Evolutionary conservation across 2,329 filamentous ascomycete genomes (phyloP).

Genomic region (Calonectria pseudoreteaudii): DNA sequence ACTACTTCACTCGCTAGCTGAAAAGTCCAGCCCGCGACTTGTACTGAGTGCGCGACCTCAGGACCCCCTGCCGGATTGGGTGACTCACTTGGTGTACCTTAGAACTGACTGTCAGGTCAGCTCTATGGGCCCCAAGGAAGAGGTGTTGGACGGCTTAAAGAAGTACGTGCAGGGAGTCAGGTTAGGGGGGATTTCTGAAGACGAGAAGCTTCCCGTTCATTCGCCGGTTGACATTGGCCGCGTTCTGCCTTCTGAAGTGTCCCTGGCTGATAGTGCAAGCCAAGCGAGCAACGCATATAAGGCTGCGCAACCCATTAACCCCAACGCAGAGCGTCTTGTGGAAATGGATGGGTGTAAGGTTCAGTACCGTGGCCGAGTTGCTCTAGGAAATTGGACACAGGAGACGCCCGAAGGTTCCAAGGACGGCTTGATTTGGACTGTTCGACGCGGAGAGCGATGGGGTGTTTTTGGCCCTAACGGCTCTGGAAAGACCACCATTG

Average conservation of each 20-base stretch:
- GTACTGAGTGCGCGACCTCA: slow-evolving; percentile 85
- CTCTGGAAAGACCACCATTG: slow-evolving; percentile 94
- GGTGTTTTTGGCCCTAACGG: slow-evolving; percentile 94
- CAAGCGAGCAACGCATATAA: slow-evolving; percentile 24
- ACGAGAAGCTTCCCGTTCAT: slow-evolving; percentile 61
- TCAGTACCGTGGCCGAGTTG: slow-evolving; percentile 80
- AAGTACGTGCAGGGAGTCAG: slow-evolving; percentile 61
- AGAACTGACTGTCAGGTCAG: slow-evolving; percentile 74
- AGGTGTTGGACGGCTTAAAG: slow-evolving; percentile 68
- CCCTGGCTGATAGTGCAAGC: slow-evolving; percentile 1
- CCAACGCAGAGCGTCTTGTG: slow-evolving; percentile 75
- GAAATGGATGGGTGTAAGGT: slow-evolving; percentile 90
- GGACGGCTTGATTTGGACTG: slow-evolving; percentile 83
- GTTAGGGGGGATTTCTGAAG: slow-evolving; percentile 57
- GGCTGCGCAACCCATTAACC: slow-evolving; percentile 36
- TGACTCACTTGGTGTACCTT: slow-evolving; percentile 84
- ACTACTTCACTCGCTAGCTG: slow-evolving; percentile 76
- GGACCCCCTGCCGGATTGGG: slow-evolving; percentile 89
- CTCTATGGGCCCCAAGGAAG: slow-evolving; percentile 72
- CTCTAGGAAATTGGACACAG: slow-evolving; percentile 85
- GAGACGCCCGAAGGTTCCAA: slow-evolving; percentile 59
- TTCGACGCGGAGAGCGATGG: slow-evolving; percentile 87
- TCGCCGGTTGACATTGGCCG: slow-evolving; percentile 63
- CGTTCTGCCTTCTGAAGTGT: slow-evolving; percentile 48
- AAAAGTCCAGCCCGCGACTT: slow-evolving; percentile 75